Conservation (phyloP, 2,329 filamentous ascomycete species). For the Fusarium chuoi region DNA sequence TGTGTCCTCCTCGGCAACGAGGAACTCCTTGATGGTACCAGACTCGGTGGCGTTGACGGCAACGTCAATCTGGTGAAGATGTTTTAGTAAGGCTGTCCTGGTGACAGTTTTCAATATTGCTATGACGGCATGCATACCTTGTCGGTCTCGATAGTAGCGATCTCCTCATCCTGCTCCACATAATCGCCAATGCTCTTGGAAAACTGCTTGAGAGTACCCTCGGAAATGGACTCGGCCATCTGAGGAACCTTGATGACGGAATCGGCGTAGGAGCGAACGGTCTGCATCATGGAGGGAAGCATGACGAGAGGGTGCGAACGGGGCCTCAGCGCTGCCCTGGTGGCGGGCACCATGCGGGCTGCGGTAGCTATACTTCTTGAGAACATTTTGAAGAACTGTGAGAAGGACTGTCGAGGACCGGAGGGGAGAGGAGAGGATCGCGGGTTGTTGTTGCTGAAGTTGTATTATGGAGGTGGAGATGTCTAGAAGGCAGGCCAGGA, state of each 20-base stretch:
- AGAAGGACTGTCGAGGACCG: background rate
- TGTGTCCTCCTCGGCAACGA: conserved; percentile 94
- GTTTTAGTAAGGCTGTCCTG: conserved; percentile 9
- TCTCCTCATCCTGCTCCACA: conserved; percentile 95
- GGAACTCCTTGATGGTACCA: conserved; percentile 89
- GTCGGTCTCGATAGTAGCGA: conserved; percentile 98
- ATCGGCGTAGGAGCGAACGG: conserved; percentile 76
- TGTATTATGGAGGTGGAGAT: conserved; percentile 20
- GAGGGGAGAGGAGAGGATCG: conserved; percentile 1
- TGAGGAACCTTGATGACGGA: conserved; percentile 91
- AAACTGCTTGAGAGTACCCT: conserved; percentile 96
- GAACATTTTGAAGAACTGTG: conserved; percentile 50
- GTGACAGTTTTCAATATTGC: background rate
- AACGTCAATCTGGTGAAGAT: conserved; percentile 80
- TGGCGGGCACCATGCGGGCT: conserved; percentile 57
- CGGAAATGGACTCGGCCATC: conserved; percentile 99
- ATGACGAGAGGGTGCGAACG: conserved; percentile 48
- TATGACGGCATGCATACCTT: conserved; percentile 70
- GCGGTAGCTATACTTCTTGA: conserved; percentile 57
- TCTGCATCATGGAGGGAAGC: conserved; percentile 64
- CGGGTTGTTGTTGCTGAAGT: conserved; percentile 1
- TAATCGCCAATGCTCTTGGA: conserved; percentile 91
- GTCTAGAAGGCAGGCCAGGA: conserved; percentile 22
- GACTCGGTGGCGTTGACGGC: conserved; percentile 93
- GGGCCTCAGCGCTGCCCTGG: conserved; percentile 52